These are phyloP conservation scores for Teratosphaeriaceae sp. DNA, from an alignment of 2,329 filamentous ascomycete genomes.

Conservation along the genomic window DNA sequence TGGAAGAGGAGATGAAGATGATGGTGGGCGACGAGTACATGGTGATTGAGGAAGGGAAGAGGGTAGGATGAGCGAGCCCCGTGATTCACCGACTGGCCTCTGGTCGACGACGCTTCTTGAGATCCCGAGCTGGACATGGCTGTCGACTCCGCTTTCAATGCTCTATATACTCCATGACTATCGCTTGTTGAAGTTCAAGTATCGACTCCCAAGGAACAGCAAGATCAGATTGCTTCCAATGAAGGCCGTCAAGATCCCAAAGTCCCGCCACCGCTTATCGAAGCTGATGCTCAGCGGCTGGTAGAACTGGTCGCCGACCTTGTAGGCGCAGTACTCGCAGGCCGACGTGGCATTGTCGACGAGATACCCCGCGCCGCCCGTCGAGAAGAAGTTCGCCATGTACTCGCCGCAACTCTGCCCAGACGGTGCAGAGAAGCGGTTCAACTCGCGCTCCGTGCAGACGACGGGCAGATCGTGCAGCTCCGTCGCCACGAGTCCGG, in stretches of 20 bases:
- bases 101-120: background rate
- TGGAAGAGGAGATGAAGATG: slow-evolving; percentile 35
- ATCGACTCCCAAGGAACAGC: slow-evolving; percentile 48
- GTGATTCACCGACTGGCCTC: background rate
- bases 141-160: background rate
- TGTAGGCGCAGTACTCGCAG: slow-evolving; percentile 79
- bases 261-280: slow-evolving; percentile 67
- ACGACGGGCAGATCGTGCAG: slow-evolving; percentile 58
- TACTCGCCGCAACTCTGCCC: slow-evolving; percentile 68
- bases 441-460: slow-evolving; percentile 58
- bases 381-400: slow-evolving; percentile 63
- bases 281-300: slow-evolving; percentile 59
- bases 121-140: background rate
- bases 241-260: slow-evolving; percentile 72
- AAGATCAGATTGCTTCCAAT: slow-evolving; percentile 69
- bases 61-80: slow-evolving; percentile 3
- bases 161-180: slow-evolving; percentile 6
- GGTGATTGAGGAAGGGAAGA: slow-evolving; percentile 22
- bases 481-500: slow-evolving; percentile 72
- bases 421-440: slow-evolving; percentile 58
- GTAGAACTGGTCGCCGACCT: slow-evolving; percentile 75
- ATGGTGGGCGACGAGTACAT: slow-evolving; percentile 40
- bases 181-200: slow-evolving; percentile 40
- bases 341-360: slow-evolving; percentile 56
- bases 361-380: slow-evolving; percentile 66